Evolutionary conservation across 371 early-diverging fungal species (phyloP).

Genomic region (Synchytrium microbalum): DNA sequence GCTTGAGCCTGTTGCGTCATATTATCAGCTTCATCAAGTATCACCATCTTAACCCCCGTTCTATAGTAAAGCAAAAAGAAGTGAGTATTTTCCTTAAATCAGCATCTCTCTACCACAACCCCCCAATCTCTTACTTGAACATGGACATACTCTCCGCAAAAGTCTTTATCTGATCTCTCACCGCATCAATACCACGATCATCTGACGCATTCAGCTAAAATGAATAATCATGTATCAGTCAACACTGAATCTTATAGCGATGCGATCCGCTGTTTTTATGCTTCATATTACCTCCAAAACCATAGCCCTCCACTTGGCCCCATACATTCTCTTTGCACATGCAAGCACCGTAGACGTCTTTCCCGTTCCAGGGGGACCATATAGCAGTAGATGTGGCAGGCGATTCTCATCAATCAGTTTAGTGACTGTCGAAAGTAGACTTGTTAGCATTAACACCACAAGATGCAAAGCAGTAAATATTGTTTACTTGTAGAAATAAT

Average conservation of each 20-base stretch:
- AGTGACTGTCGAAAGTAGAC: slow-evolving; percentile 45
- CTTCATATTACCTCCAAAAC: slow-evolving; percentile 64
- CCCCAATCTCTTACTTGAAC: slow-evolving; percentile 39
- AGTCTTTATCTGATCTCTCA: slow-evolving; percentile 94
- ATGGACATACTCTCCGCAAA: slow-evolving; percentile 93
- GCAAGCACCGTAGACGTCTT: slow-evolving; percentile 96
- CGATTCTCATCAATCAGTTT: slow-evolving; percentile 78
- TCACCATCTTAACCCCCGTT: slow-evolving; percentile 85
- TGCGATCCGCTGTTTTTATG: not conserved
- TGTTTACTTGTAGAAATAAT: slow-evolving; percentile 77
- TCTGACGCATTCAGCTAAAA: slow-evolving; percentile 95
- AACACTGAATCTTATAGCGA: slow-evolving; percentile 14
- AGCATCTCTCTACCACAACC: slow-evolving; percentile 1
- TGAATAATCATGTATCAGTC: slow-evolving; percentile 5
- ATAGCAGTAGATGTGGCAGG: slow-evolving; percentile 97
- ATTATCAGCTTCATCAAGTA: slow-evolving; percentile 98
- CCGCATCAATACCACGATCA: slow-evolving; percentile 99
- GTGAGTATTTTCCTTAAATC: too few species aligned
- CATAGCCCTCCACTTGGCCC: slow-evolving; percentile 69
- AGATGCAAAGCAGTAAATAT: not conserved
- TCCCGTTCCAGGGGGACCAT: slow-evolving; percentile 96
- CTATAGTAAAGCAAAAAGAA: slow-evolving; percentile 19
- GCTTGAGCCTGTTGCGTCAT: slow-evolving; percentile 97
- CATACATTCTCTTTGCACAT: slow-evolving; percentile 79
- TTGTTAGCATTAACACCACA: not conserved